Base-by-base conservation (phyloP, 2,329 filamentous ascomycete genomes). In the Fusarium sacchari region DNA sequence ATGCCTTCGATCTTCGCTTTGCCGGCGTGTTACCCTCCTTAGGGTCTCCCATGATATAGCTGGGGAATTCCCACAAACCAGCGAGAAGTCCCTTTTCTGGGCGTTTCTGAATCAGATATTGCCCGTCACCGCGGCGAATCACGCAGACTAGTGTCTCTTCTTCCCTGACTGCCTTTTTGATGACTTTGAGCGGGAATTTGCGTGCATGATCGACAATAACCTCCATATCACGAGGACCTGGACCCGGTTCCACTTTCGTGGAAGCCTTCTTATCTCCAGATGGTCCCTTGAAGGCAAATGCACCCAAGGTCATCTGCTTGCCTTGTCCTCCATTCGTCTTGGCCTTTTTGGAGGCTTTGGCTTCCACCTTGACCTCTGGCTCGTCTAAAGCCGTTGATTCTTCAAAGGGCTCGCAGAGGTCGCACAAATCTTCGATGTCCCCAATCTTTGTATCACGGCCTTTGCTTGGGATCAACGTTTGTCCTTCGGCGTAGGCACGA, bases 21-120 rank as follows among this genome's bases (percentile, higher is more conserved):
- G 78, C 74, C 13, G 79, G 71, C 0, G 80, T 64, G 13, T 77
- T 80, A 15, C 60, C 59, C 8, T 76, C 71, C 9, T 64, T 66
- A 7, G 60, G 10, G 10, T 70, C 69, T 40, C 77, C 59, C 2
- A 88, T 66, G 1, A 80, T 78, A 7, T 80, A 75, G 71, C 87
- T 89, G 1, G 88, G 88, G 11, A 90, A 83, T 69, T 90, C 88
- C 88, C 88, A 90, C 10, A 90, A 72, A 0, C 87, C 85, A 1
- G 88, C 88, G 0, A 90, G 79, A 2, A 90, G 82, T 1, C 88
- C 88, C 75, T 87, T 89, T 17, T 84, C 83, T 0, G 88, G 87
- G 0, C 88, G 86, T 2, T 84, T 84, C 22, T 85, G 85, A 59
- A 89, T 81, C 6, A 90, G 79, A 60, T 85, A 88, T 6, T 77